These are phyloP conservation scores for Polytolypa hystricis DNA, from an alignment of 2,329 filamentous ascomycete species.

Conservation along the genomic window DNA sequence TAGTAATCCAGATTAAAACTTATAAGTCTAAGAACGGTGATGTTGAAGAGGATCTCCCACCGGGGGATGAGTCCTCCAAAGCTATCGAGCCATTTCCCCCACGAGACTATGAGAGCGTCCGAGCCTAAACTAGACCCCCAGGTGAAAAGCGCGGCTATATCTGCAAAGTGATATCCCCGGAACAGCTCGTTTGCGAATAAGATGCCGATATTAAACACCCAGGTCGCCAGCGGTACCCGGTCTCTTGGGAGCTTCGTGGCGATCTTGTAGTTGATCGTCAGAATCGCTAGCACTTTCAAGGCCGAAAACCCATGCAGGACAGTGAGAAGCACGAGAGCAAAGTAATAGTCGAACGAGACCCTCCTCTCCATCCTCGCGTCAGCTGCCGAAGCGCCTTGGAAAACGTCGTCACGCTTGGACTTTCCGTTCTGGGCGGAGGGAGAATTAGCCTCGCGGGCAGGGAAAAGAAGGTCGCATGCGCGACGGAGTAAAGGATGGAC, in stretches of 20 bases:
- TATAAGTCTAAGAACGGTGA: constrained; percentile 82
- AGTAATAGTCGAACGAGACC: constrained; percentile 69
- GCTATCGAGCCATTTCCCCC: constrained; percentile 64
- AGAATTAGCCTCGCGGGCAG: constrained; percentile 25
- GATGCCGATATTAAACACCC: constrained; percentile 77
- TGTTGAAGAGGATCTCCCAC: constrained; percentile 97
- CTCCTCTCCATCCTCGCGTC: constrained; percentile 56
- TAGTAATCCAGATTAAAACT: constrained; percentile 97
- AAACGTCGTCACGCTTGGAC: constrained; percentile 16
- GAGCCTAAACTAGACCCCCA: constrained; percentile 30
- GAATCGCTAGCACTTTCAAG: constrained; percentile 68
- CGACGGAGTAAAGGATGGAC: constrained; percentile 70
- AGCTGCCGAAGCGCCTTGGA: constrained; percentile 20
- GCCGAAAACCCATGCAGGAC: constrained; percentile 77
- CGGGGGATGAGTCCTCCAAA: constrained; percentile 73
- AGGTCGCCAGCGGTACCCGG: constrained; percentile 65
- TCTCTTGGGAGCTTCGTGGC: constrained; percentile 59
- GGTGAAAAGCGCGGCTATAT: constrained; percentile 46
- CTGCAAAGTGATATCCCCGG: constrained; percentile 61
- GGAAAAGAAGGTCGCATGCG: constrained; percentile 51
- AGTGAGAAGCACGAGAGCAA: constrained; percentile 67
- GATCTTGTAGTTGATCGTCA: constrained; percentile 72
- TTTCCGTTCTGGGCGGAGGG: constrained; percentile 11
- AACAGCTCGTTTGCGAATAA: constrained; percentile 85
- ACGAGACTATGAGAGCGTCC: constrained; percentile 41